phyloP scores from a whole-genome alignment of 176 grass and related monocot genomes.

The Eleusine coracana region DNA sequence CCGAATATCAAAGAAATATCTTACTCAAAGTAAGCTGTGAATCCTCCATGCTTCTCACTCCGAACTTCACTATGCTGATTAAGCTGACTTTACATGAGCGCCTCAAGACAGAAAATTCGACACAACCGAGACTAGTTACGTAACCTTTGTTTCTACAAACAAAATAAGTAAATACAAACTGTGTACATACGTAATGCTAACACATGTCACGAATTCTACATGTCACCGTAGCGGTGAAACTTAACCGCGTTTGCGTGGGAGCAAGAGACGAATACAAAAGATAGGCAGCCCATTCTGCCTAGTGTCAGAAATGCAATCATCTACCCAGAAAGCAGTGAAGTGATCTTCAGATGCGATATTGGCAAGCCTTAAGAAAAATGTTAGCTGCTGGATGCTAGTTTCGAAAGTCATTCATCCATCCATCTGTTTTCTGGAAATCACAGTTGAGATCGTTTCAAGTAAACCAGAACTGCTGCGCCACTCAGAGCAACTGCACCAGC shows the following conservation, averaged over 20 bases:
- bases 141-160: too few relatives aligned
- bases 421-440: conserved; percentile 41
- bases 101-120: too few relatives aligned
- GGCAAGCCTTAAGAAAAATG: background rate
- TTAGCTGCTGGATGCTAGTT: background rate
- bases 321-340: conserved; percentile 5
- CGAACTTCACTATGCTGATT: too few relatives aligned
- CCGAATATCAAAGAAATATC: too few relatives aligned
- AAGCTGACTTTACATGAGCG: too few relatives aligned
- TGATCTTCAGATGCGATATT: background rate
- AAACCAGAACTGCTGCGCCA: conserved; percentile 65
- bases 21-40: too few relatives aligned
- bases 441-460: conserved; percentile 77
- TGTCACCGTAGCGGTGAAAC: conserved; percentile 22
- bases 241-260: background rate
- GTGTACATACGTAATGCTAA: background rate
- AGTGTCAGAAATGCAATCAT: background rate
- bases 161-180: too few relatives aligned
- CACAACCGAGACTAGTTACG: too few relatives aligned
- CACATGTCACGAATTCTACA: background rate
- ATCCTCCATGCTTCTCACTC: too few relatives aligned
- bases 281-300: conserved; percentile 22
- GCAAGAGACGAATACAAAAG: background rate
- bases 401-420: background rate
- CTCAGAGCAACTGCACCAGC: conserved; percentile 59